A percentile compares a stretch with the other conserved stretches of the same genome.
These are phyloP conservation scores for Solidago caesia DNA, from an alignment of 129 eudicot genomes.

Conservation along the genomic window DNA sequence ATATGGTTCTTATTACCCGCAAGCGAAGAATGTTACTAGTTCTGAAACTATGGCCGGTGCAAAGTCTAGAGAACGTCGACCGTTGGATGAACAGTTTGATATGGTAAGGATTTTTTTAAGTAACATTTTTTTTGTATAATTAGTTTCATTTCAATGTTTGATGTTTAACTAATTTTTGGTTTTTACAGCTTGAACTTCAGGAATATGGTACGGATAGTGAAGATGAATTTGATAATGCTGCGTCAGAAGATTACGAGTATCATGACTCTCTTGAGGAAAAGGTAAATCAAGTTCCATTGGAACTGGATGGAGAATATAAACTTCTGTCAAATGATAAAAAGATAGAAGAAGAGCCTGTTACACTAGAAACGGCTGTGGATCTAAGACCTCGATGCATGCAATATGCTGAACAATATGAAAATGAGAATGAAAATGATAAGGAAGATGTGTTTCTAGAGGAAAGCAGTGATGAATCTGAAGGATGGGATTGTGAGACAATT, in stretches of 20 bases:
- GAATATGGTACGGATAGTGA: conserved; percentile 84
- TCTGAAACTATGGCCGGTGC: conserved; percentile 29
- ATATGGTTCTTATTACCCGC: conserved; percentile 11
- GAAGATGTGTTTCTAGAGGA: conserved; percentile 54
- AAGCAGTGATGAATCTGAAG: conserved; percentile 86
- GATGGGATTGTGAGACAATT: conserved; percentile 90
- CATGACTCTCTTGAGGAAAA: conserved; percentile 59
- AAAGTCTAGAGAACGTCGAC: conserved; percentile 62
- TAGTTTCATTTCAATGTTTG: neutral
- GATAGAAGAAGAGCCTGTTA: conserved; percentile 42
- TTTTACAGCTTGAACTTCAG: conserved; percentile 79
- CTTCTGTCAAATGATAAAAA: conserved; percentile 40
- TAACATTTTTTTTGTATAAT: neutral
- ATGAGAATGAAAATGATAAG: conserved; percentile 47
- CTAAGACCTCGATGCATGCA: conserved; percentile 53
- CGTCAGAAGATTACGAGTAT: conserved; percentile 52
- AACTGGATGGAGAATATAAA: conserved; percentile 49
- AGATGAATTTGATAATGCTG: conserved; percentile 44
- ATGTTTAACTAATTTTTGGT: neutral
- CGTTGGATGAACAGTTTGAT: conserved; percentile 86
- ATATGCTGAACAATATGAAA: conserved; percentile 75
- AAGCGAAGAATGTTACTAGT: conserved; percentile 11
- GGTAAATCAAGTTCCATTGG: conserved; percentile 52
- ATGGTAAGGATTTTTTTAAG: conserved; percentile 44
- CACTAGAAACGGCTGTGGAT: conserved; percentile 54